Base-by-base conservation (phyloP, 441 rosid genomes). In the Euphorbia schlechtendalii region DNA sequence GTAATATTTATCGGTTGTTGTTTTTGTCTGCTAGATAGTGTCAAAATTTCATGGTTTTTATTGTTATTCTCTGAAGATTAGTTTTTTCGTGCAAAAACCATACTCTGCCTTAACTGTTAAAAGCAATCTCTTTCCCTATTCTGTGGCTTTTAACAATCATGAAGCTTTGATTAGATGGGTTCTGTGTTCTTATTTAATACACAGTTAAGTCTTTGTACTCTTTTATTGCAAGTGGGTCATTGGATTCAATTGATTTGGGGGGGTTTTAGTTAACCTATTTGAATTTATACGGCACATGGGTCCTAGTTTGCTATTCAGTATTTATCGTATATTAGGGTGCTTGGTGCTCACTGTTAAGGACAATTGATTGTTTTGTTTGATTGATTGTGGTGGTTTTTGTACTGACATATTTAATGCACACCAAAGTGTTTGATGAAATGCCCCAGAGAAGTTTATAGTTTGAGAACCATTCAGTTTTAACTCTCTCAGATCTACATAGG, bases 61-160 rank as follows among this genome's bases (percentile, higher is more conserved):
- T 72, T 56, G 69, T 75, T 65, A 45, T 78, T 78, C 80, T 78
- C 73, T 73, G 73, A 65, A 61, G 8, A 11, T 61, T 40, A 43
- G 54, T 43, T 51, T 60, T 61, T 52, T 61, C 12, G 2, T 41
- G 67, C 63, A 63, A 68, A 18, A 60, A 67, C 67, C 75, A 67
- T 28, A 15, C 4, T 48, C 56, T 70, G 73, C 56, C 69, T 63
- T 76, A 27, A 61, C 66, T 27, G 67, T 71, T 56, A 40, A 17
- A 38, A 27, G 36, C 5, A 8, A 14, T 40, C 17, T 18, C 56
- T 38, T 51, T 13, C 17, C n/a, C 36, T 32, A 30, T 61, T 61
- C 10, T 30, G 56, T 57, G 71, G 62, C 68, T 49, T 61, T 63
- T 8, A 43, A 30, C 65, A 66, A 61, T 59, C 25, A 70, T 60